These are phyloP conservation scores for Gryganskiella cystojenkinii DNA, from an alignment of 192 early-diverging fungal species.

Conservation along the genomic window DNA sequence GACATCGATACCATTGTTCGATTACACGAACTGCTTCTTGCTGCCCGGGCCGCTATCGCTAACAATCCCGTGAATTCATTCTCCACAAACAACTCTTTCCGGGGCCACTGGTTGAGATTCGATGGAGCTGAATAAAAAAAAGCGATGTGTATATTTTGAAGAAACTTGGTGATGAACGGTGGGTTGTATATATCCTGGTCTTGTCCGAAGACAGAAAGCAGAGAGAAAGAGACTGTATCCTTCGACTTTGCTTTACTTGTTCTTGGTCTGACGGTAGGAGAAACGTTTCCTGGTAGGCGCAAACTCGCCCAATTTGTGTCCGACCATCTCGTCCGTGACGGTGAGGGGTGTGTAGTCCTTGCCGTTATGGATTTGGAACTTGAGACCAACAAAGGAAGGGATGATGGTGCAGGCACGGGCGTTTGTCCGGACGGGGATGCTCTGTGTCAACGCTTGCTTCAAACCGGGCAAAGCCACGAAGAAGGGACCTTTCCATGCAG, in stretches of 20 bases:
- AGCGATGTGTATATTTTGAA: no score
- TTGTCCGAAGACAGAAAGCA: no score
- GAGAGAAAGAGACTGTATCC: not conserved
- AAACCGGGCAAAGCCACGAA: conserved; percentile 70
- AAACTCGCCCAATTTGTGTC: conserved; percentile 95
- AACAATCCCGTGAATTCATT: no score
- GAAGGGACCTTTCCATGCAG: conserved; percentile 77
- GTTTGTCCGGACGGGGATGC: conserved; percentile 75
- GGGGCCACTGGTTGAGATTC: no score
- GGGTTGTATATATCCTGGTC: no score
- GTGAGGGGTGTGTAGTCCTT: conserved; percentile 86
- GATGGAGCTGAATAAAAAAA: no score
- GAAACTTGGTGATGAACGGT: no score
- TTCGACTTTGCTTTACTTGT: conserved; percentile 59
- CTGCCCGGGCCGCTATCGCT: no score
- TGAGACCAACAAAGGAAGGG: conserved; percentile 88
- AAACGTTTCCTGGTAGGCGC: conserved; percentile 89
- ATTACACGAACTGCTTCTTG: no score
- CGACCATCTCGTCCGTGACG: conserved; percentile 94
- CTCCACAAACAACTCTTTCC: no score
- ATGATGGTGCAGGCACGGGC: conserved; percentile 90
- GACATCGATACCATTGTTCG: no score
- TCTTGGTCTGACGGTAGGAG: conserved; percentile 81
- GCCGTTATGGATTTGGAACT: conserved; percentile 95
- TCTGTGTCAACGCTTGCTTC: conserved; percentile 65